These are phyloP conservation scores for Phialophora chinensis DNA, from an alignment of 2,329 filamentous ascomycete species.

Conservation along the genomic window DNA sequence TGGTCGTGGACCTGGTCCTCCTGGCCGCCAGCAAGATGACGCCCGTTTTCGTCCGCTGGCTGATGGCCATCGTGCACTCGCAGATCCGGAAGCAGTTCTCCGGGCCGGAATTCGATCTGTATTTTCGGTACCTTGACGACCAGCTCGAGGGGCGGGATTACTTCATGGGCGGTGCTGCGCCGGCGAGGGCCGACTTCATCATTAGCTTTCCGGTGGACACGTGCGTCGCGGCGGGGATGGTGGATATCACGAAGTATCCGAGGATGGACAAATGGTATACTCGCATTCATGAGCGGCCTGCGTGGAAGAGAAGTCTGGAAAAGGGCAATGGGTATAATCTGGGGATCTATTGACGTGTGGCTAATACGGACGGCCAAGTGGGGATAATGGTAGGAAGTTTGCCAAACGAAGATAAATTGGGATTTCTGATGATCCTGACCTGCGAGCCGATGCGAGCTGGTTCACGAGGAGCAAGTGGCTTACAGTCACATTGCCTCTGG, in stretches of 20 bases:
- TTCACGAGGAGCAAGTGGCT: not conserved
- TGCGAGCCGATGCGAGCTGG: not conserved
- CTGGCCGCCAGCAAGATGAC: slow-evolving; percentile 29
- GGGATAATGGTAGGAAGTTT: not conserved
- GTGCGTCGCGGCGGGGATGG: slow-evolving; percentile 20
- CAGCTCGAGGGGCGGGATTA: slow-evolving; percentile 35
- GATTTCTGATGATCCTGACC: not conserved
- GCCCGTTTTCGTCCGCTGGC: slow-evolving; percentile 36
- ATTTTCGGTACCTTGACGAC: slow-evolving; percentile 32
- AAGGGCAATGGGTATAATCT: slow-evolving; percentile 38
- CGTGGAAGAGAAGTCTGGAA: slow-evolving; percentile 38
- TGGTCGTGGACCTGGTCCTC: slow-evolving; percentile 40
- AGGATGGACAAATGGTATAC: slow-evolving; percentile 33
- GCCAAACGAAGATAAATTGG: not conserved
- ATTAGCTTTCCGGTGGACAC: slow-evolving; percentile 34
- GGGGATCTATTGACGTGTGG: not conserved
- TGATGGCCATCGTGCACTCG: slow-evolving; percentile 28
- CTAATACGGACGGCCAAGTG: not conserved
- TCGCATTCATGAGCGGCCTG: slow-evolving; percentile 34
- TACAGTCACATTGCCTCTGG: not conserved
- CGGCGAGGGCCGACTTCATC: slow-evolving; percentile 37
- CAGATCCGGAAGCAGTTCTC: slow-evolving; percentile 30
- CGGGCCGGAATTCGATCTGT: slow-evolving; percentile 28
- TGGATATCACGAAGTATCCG: slow-evolving; percentile 33
- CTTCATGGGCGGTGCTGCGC: slow-evolving; percentile 34